Evolutionary conservation across 2,329 filamentous ascomycete species (phyloP).

Genomic region (Aspergillus fijiensis): DNA sequence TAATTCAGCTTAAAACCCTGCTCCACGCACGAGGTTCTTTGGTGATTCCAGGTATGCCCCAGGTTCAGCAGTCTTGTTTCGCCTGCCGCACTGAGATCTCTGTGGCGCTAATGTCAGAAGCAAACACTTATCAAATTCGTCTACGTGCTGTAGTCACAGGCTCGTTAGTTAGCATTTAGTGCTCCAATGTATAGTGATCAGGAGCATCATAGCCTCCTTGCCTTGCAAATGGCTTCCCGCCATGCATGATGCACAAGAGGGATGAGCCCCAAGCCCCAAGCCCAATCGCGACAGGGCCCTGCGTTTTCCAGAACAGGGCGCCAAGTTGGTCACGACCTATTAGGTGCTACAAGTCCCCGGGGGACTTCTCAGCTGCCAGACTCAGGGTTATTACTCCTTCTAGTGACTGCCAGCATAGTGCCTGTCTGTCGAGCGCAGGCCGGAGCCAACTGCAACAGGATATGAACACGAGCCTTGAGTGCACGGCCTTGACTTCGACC

Average conservation of each 20-base stretch:
- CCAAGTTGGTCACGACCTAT: not conserved
- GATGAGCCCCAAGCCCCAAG: not conserved
- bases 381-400: constrained; percentile 5
- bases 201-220: no score
- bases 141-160: no score
- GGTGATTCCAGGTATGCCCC: not conserved
- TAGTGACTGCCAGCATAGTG: constrained; percentile 15
- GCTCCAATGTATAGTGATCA: no score
- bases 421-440: constrained; percentile 7
- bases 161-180: no score
- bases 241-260: constrained; percentile 3
- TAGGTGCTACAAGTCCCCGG: not conserved
- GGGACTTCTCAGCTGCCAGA: constrained; percentile 3
- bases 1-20: not conserved
- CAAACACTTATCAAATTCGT: no score
- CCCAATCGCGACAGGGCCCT: not conserved
- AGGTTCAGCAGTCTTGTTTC: not conserved
- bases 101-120: not conserved
- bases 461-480: constrained; percentile 4
- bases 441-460: not conserved
- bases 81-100: not conserved
- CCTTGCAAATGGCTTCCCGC: not conserved
- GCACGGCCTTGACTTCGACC: constrained; percentile 24
- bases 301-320: not conserved
- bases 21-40: not conserved